These are phyloP conservation scores for Acacia melanoxylon DNA, from an alignment of 306 rosid genomes.

Conservation along the genomic window DNA sequence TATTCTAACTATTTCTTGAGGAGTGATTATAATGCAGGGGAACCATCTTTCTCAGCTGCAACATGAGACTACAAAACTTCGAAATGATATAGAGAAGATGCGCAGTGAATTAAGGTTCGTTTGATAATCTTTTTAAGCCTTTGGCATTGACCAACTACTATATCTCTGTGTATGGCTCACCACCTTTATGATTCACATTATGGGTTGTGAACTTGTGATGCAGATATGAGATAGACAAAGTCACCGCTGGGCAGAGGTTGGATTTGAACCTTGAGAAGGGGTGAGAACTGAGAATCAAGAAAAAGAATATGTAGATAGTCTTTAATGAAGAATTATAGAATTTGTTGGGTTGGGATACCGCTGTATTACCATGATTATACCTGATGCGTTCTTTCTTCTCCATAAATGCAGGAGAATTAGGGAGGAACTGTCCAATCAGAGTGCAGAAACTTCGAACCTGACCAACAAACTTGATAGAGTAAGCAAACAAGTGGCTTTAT, in stretches of 20 bases:
- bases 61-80: conserved; percentile 90
- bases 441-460: conserved; percentile 79
- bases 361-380: neutral
- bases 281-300: conserved; percentile 53
- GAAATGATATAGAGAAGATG: conserved; percentile 92
- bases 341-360: conserved; percentile 10
- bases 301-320: neutral
- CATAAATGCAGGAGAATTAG: conserved; percentile 72
- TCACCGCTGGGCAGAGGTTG: conserved; percentile 90
- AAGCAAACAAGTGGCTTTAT: conserved; percentile 28
- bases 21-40: conserved; percentile 54
- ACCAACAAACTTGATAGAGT: conserved; percentile 95
- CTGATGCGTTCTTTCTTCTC: conserved; percentile 2
- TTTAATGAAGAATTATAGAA: conserved; percentile 1
- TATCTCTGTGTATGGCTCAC: neutral
- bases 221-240: conserved; percentile 94
- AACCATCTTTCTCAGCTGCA: conserved; percentile 90
- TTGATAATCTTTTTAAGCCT: neutral
- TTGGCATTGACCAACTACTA: conserved; percentile 14
- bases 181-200: conserved; percentile 23
- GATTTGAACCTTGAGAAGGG: conserved; percentile 98
- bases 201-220: conserved; percentile 38
- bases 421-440: conserved; percentile 86
- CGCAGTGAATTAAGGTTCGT: conserved; percentile 84
- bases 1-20: neutral